Conservation (phyloP, 2,329 filamentous ascomycete genomes). For the Monosporascus sp. region DNA sequence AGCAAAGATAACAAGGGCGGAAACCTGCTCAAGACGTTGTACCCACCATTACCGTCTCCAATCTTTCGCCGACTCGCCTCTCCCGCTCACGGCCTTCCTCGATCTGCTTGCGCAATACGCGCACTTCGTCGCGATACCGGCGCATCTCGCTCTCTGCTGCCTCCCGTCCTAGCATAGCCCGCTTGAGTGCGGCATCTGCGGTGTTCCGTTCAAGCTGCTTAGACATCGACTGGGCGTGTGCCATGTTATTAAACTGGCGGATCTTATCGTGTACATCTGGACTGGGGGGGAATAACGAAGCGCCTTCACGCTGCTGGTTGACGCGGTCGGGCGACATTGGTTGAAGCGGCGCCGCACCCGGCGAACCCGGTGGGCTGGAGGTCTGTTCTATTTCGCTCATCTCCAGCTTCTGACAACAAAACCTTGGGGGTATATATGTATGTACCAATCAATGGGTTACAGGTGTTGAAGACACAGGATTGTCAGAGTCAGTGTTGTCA, state of each 20-base stretch:
- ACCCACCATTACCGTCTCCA: slow-evolving; percentile 66
- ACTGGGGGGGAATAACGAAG: slow-evolving; percentile 13
- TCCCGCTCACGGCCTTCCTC: slow-evolving; percentile 64
- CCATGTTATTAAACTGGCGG: slow-evolving; percentile 27
- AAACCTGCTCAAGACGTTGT: neutral
- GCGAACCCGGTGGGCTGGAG: slow-evolving; percentile 17
- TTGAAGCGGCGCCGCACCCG: slow-evolving; percentile 21
- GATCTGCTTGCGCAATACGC: slow-evolving; percentile 49
- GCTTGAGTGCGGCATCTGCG: slow-evolving; percentile 60
- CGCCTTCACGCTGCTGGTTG: slow-evolving; percentile 22
- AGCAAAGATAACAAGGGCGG: slow-evolving; percentile 1
- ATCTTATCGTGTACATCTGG: slow-evolving; percentile 29
- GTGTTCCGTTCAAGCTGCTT: slow-evolving; percentile 60
- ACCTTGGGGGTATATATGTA: neutral
- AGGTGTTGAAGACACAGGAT: no score
- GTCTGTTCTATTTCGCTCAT: slow-evolving; percentile 20
- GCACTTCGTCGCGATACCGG: slow-evolving; percentile 56
- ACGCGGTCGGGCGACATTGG: slow-evolving; percentile 24
- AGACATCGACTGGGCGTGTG: slow-evolving; percentile 29
- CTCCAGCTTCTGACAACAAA: neutral
- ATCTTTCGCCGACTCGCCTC: slow-evolving; percentile 58
- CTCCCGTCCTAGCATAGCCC: slow-evolving; percentile 63
- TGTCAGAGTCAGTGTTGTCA: no score
- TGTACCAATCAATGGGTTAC: neutral
- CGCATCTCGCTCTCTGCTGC: slow-evolving; percentile 66